Base-by-base conservation (phyloP, 768 basidiomycete genomes). In the Candolleomyces efflorescens region DNA sequence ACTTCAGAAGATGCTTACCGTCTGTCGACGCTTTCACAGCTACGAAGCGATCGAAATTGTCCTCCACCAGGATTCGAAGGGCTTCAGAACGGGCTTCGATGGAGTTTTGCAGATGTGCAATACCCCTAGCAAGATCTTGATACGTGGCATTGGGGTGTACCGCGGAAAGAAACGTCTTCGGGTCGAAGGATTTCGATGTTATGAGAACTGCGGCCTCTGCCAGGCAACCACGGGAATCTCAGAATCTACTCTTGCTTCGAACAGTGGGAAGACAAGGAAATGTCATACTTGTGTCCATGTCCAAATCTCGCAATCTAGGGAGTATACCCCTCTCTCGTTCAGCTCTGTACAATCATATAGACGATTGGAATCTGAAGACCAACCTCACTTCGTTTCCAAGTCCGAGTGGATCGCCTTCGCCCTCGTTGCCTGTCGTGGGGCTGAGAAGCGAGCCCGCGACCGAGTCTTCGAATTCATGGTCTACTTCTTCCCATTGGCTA, bases 1-100 rank as follows among this genome's bases (percentile, higher is more conserved):
- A 32, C 32, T 11, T 11, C 6, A 32, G 32, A 47, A 44, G 36
- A 53, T 24, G 56, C 75, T 54, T 70, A 94, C 95, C 90, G 72
- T 96, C 95, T n/a, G 92, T 96, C 9, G 90, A 91, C 9, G 92
- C 92, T 66, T 99, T 99, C 56, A 99, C 96, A 2, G 92, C 91
- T 17, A 98, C 96, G 66, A 98, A 99, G 12, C 94, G 82, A 73
- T 98, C 95, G 71, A 98, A 98, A 71, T 98, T 97, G 64, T 98
- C 94, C 69, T 98, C 95, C 10, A 99, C 97, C 32, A 99, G 80
- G 20, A 95, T 84, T 41, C 94, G 81, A 56, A 98, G 87, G n/a
- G 95, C 97, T 63, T 95, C 92, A 1, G 94, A 95, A 45, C 95
- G 85, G 1, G 89, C 82, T 65, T 98, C 95, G 58, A 98, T 87